phyloP scores from a whole-genome alignment of 2,329 filamentous ascomycete species.

The Nothopassalora personata region DNA sequence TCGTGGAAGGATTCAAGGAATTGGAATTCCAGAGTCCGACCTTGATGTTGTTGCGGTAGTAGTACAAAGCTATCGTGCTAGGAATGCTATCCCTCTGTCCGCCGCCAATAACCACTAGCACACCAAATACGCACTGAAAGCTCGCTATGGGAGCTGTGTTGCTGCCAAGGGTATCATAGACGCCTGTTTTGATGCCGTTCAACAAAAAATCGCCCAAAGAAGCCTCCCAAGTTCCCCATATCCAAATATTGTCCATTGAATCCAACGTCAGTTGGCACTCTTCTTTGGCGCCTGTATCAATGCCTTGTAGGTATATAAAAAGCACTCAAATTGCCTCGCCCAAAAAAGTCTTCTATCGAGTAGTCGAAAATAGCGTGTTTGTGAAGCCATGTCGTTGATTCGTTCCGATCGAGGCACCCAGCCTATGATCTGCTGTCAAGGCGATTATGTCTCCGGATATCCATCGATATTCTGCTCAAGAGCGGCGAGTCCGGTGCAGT shows the following conservation, averaged over 20 bases:
- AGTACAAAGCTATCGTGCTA: not conserved
- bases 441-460: slow-evolving; percentile 19
- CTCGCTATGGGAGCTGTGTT: slow-evolving; percentile 9
- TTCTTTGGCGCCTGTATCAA: slow-evolving; percentile 9
- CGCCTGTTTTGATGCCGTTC: slow-evolving; percentile 22
- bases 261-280: slow-evolving; percentile 2
- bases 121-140: not conserved
- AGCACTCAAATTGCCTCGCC: slow-evolving; percentile 19
- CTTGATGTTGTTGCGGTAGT: not conserved
- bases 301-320: slow-evolving; percentile 14
- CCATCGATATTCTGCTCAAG: slow-evolving; percentile 22
- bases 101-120: not conserved
- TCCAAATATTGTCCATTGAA: not conserved
- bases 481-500: slow-evolving; percentile 27
- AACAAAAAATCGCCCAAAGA: slow-evolving; percentile 12
- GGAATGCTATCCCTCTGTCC: not conserved
- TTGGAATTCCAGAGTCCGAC: too few species aligned
- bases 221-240: slow-evolving; percentile 8
- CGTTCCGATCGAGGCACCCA: slow-evolving; percentile 7
- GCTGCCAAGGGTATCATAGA: slow-evolving; percentile 23
- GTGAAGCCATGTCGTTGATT: not conserved
- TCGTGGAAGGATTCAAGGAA: too few species aligned
- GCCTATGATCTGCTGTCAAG: slow-evolving; percentile 21
- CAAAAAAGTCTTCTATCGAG: slow-evolving; percentile 2
- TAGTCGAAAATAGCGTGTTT: not conserved